phyloP scores from a whole-genome alignment of 2,329 filamentous ascomycete genomes.

The Nothophoma quercina region DNA sequence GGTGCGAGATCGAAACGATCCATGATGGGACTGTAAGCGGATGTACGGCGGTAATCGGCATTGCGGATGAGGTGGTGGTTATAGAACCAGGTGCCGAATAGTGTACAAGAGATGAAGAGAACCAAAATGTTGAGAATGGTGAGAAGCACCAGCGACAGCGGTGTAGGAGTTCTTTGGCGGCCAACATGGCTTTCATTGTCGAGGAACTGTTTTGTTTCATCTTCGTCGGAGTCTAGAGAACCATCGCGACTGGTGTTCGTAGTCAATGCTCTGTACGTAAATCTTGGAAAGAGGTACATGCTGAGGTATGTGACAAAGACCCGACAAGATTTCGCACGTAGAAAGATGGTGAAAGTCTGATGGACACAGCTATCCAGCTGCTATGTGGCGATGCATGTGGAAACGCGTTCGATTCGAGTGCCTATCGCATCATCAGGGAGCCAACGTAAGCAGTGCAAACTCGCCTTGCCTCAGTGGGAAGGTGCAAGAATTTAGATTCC shows the following conservation, averaged over 20 bases:
- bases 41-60: conserved; percentile 10
- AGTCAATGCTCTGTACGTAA: not conserved
- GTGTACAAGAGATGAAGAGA: not conserved
- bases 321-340: no score
- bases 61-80: conserved; percentile 6
- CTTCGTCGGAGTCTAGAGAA: not conserved
- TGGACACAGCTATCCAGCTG: no score
- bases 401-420: no score
- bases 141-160: not conserved
- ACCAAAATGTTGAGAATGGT: not conserved
- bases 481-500: no score
- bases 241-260: not conserved
- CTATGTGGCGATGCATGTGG: no score
- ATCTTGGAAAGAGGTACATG: not conserved
- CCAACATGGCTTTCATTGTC: not conserved
- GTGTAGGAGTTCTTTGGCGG: no score
- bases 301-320: no score
- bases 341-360: no score
- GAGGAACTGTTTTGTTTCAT: not conserved
- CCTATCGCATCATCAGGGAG: no score
- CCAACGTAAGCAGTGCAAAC: no score
- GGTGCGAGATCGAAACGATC: conserved; percentile 12
- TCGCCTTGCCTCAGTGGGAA: no score
- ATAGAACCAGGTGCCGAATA: not conserved
- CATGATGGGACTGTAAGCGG: conserved; percentile 14